Evolutionary conservation across 2,329 filamentous ascomycete genomes (phyloP), one percentile per base, ranked within the genome.

Genomic region (Colletotrichum nymphaeae): DNA sequence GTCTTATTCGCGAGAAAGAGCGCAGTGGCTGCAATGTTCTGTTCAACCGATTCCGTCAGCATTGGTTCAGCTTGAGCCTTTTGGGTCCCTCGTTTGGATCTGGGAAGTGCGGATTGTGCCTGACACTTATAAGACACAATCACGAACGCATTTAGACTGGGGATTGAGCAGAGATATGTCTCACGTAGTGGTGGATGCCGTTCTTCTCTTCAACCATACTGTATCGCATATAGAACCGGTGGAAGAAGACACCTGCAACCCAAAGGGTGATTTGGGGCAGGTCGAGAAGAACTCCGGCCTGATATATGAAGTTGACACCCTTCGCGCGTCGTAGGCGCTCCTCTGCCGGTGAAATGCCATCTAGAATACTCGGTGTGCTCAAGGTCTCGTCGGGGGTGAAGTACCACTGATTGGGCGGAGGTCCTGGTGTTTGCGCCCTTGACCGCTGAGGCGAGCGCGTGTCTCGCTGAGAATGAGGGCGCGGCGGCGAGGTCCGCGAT

Each of bases 1-100:
- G 97, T 96, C 82, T 99, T 99, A 77, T 97, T 98, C 9, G 97
- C 96, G 11, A 99, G 89, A 78, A 98, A 99, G 2, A 99, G 88
- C 1, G 95, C 91, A 0, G 95, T 98, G 0, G 95, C 97, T 12
- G 95, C 97, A 73, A 97, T 94, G 78, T 93, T 93, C 91, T 93
- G 79, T 75, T 76, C 32, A 35, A 76, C 57, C 75, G 67, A 68
- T 35, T 66, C 32, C 49, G 74, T 72, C 24, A 73, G 75, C 53
- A 68, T 24, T 52, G 55, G 58, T 58, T 63, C 73, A 24, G 52
- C 14, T 58, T 65, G 56, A n/a, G 67, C 60, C 37, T 63, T 74
- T 58, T 59, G 14, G 46, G 52, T 59, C 35, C 73, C 73, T 56
- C 72, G 71, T 26, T 72, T 74, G 24, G 73, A 74, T 16, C 63